A percentile compares a stretch with the other conserved stretches of the same genome.
Conservation (phyloP, 1,139 yeast genomes). For the Meyerozyma sp. region DNA sequence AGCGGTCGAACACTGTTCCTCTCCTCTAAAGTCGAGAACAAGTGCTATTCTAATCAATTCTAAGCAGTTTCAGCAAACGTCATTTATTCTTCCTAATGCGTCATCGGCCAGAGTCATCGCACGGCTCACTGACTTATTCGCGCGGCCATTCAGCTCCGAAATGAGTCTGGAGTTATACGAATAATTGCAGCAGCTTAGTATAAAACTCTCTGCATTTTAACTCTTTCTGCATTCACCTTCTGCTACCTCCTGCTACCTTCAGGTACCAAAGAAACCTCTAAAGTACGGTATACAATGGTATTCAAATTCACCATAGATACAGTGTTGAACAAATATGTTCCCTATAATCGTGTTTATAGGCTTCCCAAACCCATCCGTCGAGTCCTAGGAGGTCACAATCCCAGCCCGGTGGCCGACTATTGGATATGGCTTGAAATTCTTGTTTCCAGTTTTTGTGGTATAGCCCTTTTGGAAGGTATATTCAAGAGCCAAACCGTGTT, state of each 20-base stretch:
- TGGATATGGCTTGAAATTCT: constrained; percentile 45
- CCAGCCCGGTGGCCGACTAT: constrained; percentile 32
- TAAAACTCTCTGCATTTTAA: too few relatives aligned
- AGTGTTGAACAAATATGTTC: constrained; percentile 22
- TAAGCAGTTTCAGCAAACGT: too few relatives aligned
- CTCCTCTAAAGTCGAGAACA: background rate
- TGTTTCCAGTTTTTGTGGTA: constrained; percentile 47
- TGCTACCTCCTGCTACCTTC: too few relatives aligned
- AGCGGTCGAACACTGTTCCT: background rate
- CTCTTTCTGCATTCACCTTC: too few relatives aligned
- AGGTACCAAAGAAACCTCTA: too few relatives aligned
- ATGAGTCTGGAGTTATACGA: too few relatives aligned
- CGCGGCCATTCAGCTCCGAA: too few relatives aligned
- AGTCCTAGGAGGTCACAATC: constrained; percentile 29
- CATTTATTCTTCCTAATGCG: too few relatives aligned
- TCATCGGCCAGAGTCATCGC: too few relatives aligned
- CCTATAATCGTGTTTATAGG: constrained; percentile 21
- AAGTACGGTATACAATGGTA: constrained; percentile 20
- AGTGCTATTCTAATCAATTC: background rate
- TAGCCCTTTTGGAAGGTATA: constrained; percentile 47
- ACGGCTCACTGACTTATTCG: too few relatives aligned
- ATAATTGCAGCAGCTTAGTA: too few relatives aligned
- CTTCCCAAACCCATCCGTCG: constrained; percentile 25
- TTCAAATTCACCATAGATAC: constrained; percentile 39
- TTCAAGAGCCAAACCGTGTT: constrained; percentile 45